A percentile compares a stretch with the other conserved stretches of the same genome.
These are phyloP conservation scores for Sclerospora graminicola DNA, from an alignment of 352 stramenopile genomes.

Conservation along the genomic window DNA sequence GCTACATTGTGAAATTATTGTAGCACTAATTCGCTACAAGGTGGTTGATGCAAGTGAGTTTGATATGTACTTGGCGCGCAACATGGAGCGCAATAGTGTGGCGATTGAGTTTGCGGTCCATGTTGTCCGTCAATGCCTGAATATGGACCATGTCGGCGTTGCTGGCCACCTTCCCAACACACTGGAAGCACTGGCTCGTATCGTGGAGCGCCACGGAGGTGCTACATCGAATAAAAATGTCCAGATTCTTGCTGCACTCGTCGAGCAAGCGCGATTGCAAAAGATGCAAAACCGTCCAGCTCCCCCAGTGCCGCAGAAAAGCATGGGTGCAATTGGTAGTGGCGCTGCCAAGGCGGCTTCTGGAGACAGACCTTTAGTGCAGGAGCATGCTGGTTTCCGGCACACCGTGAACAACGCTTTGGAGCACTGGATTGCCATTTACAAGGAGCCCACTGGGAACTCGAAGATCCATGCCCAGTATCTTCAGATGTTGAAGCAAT, in stretches of 20 bases:
- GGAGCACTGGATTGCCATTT: conserved; percentile 97
- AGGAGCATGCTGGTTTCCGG: conserved; percentile 73
- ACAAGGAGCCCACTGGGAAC: conserved; percentile 87
- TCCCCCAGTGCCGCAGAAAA: conserved; percentile 26
- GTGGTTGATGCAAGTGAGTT: conserved; percentile 90
- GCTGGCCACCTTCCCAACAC: conserved; percentile 90
- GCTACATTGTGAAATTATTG: conserved; percentile 92
- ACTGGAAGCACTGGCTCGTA: conserved; percentile 83
- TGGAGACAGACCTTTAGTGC: conserved; percentile 35
- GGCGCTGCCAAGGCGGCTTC: conserved; percentile 19
- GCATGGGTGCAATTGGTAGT: conserved; percentile 47
- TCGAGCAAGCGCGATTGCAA: conserved; percentile 71
- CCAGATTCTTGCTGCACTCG: conserved; percentile 64
- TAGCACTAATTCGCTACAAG: conserved; percentile 92
- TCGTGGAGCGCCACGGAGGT: conserved; percentile 72
- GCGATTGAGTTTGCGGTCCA: conserved; percentile 96
- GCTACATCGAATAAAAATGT: conserved; percentile 77
- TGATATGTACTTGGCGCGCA: conserved; percentile 91
- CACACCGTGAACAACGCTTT: conserved; percentile 89
- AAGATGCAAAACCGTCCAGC: conserved; percentile 22
- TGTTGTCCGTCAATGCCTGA: conserved; percentile 88
- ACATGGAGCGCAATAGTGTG: conserved; percentile 91
- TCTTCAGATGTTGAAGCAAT: conserved; percentile 94
- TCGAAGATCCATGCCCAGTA: conserved; percentile 96
- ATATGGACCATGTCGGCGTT: conserved; percentile 88